phyloP scores from a whole-genome alignment of 1,284 basidiomycete genomes.

The Ustilago nuda region DNA sequence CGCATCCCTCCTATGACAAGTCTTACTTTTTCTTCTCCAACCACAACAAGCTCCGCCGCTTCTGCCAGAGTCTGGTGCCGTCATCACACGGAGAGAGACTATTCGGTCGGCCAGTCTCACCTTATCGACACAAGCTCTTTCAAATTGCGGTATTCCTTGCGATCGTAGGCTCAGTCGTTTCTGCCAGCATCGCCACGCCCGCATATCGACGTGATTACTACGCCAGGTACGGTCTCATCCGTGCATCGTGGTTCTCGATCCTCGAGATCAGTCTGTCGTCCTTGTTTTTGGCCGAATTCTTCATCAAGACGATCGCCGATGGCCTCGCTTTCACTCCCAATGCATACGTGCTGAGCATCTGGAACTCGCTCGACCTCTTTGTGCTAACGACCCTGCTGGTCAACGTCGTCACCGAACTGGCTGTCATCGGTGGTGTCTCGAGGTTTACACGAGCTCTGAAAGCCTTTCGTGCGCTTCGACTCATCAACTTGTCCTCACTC shows the following conservation, averaged over 20 bases:
- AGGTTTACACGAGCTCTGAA: slow-evolving; percentile 87
- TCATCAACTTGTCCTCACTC: slow-evolving; percentile 78
- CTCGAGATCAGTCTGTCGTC: slow-evolving; percentile 82
- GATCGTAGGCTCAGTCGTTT: slow-evolving; percentile 85
- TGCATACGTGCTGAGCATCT: slow-evolving; percentile 88
- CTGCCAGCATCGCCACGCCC: slow-evolving; percentile 87
- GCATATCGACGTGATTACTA: slow-evolving; percentile 84
- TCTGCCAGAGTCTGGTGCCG: slow-evolving; percentile 86
- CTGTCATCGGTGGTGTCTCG: slow-evolving; percentile 80
- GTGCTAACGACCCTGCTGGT: slow-evolving; percentile 84
- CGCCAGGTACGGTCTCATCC: slow-evolving; percentile 74
- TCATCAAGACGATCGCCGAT: slow-evolving; percentile 92
- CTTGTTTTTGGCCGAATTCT: slow-evolving; percentile 83
- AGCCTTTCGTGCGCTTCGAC: slow-evolving; percentile 85
- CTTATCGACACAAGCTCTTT: slow-evolving; percentile 78
- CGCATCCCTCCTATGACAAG: slow-evolving; percentile 90
- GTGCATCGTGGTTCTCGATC: slow-evolving; percentile 88
- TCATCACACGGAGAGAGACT: slow-evolving; percentile 86
- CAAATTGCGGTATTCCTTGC: slow-evolving; percentile 80
- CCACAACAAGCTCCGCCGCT: slow-evolving; percentile 78
- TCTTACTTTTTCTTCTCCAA: slow-evolving; percentile 91
- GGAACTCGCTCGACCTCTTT: slow-evolving; percentile 91
- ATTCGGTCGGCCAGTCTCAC: slow-evolving; percentile 64
- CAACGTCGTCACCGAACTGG: slow-evolving; percentile 82
- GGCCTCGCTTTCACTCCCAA: slow-evolving; percentile 89